Percentiles rank a stretch among this genome's conserved stretches.
phyloP scores from a whole-genome alignment of 345 rosid species.

The Salix arbutifolia region DNA sequence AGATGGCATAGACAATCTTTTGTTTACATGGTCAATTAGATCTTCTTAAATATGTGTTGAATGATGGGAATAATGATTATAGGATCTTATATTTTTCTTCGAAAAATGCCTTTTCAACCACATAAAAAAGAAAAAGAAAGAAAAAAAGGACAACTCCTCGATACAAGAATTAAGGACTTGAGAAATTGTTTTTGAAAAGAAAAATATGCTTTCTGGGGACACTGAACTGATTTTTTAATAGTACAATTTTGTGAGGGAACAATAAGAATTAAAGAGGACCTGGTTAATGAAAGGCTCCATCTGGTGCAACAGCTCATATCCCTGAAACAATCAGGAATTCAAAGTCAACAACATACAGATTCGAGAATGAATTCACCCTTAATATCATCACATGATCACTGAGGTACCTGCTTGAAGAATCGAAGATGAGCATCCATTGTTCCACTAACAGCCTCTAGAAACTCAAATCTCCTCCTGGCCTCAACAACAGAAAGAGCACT shows the following conservation, averaged over 20 bases:
- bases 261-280: conserved; percentile 31
- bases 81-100: not conserved
- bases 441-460: conserved; percentile 69
- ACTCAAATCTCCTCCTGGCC: conserved; percentile 64
- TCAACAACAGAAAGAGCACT: conserved; percentile 61
- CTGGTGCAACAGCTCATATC: conserved; percentile 68
- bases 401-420: conserved; percentile 63
- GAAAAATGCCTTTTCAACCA: not conserved
- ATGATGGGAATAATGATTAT: not conserved
- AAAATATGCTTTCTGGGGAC: not conserved
- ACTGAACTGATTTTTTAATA: not conserved
- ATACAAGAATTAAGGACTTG: not conserved
- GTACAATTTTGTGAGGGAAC: not conserved
- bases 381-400: conserved; percentile 7
- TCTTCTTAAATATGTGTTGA: too few relatives aligned
- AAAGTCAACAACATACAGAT: not conserved
- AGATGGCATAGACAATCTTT: not conserved
- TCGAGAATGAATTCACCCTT: not conserved
- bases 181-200: not conserved
- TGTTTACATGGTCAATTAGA: not conserved
- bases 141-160: not conserved
- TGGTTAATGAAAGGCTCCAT: conserved; percentile 79
- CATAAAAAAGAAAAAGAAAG: too few relatives aligned
- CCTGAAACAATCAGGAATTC: conserved; percentile 37
- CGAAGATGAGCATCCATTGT: conserved; percentile 69